Evolutionary conservation across 1,139 yeast genomes (phyloP), one percentile per base, ranked within the genome.

Genomic region (Candida sanyaensis): DNA sequence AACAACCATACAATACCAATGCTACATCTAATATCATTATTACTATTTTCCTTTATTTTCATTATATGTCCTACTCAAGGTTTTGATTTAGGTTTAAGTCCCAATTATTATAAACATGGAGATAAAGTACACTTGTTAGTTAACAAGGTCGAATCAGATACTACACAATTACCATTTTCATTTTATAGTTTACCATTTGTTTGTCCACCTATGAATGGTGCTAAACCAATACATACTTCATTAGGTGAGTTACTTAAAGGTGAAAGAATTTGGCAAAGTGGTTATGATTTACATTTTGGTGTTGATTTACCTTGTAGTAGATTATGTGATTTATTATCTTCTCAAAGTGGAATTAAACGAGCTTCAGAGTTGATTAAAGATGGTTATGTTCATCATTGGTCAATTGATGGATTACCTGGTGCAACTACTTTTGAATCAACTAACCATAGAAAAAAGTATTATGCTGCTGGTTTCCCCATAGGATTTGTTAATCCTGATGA

Each of bases 391-490:
- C 91, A 80, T 10, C 93, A 90, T 60, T 91, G 97, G 97, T 67
- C 81, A 39, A 74, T 90, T 21, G 97, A 91, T 67, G 90, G 86
- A 17, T 69, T 91, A 37, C 97, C 97, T 0, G 96, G 95, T 3
- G 95, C 96, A 3, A 89, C 97, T 4, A 88, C 96, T 0, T 88
- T 86, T 60, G 81, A 85, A 32, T 82, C 88, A 6, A 76, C 83
- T 5, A 81, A 78, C 42, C 78, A 77, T 38, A 71, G 79, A 38
- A 69, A 73, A 44, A 86, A 88, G 60, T 88, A 86, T 64, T 90
- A 90, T 58, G 88, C 91, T 4, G 83, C 96, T 1, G 97, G 97
- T 1, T 91, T 90, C 68, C 92, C 96, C 1, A 63, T 91, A 41
- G 97, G 97, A 0, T 85, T 80, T 55, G 81, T 80, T 43, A 68